A percentile compares a stretch with the other conserved stretches of the same genome.
Evolutionary conservation across 1,284 basidiomycete species (phyloP).

Genomic region (Leccinum fuscescens): DNA sequence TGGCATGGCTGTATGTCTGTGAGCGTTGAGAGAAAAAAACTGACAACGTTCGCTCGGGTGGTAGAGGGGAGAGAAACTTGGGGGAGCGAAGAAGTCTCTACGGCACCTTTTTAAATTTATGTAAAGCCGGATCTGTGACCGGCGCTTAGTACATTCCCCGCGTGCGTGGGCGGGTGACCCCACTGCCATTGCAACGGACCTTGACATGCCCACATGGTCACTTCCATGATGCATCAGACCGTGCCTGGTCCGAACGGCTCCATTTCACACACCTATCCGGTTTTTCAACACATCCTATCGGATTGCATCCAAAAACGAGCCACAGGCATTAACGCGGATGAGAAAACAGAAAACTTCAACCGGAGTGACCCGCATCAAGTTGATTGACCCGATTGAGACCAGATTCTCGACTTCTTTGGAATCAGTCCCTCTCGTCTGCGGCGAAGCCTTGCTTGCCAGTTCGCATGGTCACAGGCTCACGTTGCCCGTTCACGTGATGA

Average conservation of each 20-base stretch:
- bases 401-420: not conserved
- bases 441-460: not conserved
- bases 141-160: constrained; percentile 7
- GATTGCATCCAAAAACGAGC: not conserved
- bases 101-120: not conserved
- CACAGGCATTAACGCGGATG: not conserved
- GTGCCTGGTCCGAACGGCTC: constrained; percentile 6
- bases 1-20: constrained; percentile 18
- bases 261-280: not conserved
- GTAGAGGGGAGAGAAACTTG: not conserved
- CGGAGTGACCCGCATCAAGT: not conserved
- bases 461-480: not conserved
- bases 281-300: not conserved
- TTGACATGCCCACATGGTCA: constrained; percentile 24
- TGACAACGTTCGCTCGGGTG: not conserved
- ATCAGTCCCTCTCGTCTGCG: not conserved
- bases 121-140: constrained; percentile 3
- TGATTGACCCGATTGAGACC: not conserved
- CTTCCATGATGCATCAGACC: constrained; percentile 3
- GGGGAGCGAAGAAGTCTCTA: not conserved
- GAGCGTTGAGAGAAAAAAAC: not conserved
- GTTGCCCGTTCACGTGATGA: not conserved
- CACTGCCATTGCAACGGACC: constrained; percentile 19
- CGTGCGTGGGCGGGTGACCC: constrained; percentile 10
- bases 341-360: not conserved